Evolutionary conservation across 2,329 filamentous ascomycete species (phyloP).

Genomic region (Arthrobotrys sphaeroides): DNA sequence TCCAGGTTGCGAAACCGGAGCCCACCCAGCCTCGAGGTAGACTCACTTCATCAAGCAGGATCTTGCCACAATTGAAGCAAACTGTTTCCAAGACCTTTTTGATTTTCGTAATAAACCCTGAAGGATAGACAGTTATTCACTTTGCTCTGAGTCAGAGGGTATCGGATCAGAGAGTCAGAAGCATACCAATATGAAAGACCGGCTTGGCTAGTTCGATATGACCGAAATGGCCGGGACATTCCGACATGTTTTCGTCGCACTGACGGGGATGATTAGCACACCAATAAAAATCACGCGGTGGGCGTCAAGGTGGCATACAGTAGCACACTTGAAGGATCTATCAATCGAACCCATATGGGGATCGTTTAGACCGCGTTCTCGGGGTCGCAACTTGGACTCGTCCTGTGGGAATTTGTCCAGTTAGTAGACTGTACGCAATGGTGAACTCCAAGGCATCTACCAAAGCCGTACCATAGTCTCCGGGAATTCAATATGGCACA

Average conservation of each 20-base stretch:
- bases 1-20: conserved; percentile 28
- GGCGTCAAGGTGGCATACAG: conserved; percentile 61
- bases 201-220: conserved; percentile 98
- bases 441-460: conserved; percentile 32
- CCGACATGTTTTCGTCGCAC: conserved; percentile 92
- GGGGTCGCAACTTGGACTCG: conserved; percentile 88
- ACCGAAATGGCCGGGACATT: conserved; percentile 97
- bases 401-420: conserved; percentile 64
- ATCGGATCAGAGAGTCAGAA: neutral
- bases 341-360: conserved; percentile 96
- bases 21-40: conserved; percentile 64
- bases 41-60: conserved; percentile 98
- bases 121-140: neutral
- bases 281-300: neutral
- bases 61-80: conserved; percentile 98
- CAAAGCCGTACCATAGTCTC: conserved; percentile 81
- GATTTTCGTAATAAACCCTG: conserved; percentile 96
- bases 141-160: neutral
- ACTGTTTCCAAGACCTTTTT: conserved; percentile 99
- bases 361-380: conserved; percentile 92
- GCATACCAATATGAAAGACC: conserved; percentile 82
- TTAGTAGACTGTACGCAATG: conserved; percentile 4
- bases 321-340: conserved; percentile 92
- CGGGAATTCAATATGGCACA: conserved; percentile 94
- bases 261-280: conserved; percentile 33